A percentile compares a stretch with the other conserved stretches of the same genome.
Evolutionary conservation across 345 rosid genomes (phyloP).

Genomic region (Sapria himalayana): DNA sequence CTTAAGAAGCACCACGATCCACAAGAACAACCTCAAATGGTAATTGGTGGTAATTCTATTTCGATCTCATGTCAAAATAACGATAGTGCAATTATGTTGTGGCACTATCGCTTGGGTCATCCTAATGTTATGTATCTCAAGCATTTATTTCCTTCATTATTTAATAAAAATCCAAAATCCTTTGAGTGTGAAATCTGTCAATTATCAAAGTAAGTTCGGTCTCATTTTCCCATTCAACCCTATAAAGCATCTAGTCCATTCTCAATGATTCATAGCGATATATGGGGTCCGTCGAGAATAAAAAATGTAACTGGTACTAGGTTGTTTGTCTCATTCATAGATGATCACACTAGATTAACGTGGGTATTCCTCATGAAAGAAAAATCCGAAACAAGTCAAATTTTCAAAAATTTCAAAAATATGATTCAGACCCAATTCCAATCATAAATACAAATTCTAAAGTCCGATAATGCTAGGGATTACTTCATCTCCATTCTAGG

Average conservation of each 20-base stretch:
- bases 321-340: neutral
- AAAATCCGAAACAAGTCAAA: neutral
- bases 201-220: neutral
- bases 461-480: neutral
- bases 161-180: neutral
- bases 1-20: neutral
- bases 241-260: too few relatives aligned
- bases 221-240: too few relatives aligned
- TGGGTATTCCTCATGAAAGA: neutral
- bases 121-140: too few relatives aligned
- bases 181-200: neutral
- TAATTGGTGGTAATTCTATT: neutral
- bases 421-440: neutral
- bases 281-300: too few relatives aligned
- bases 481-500: neutral
- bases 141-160: too few relatives aligned
- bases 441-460: neutral
- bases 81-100: neutral
- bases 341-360: neutral
- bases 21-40: too few relatives aligned
- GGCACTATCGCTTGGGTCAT: too few relatives aligned
- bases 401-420: neutral
- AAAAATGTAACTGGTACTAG: too few relatives aligned
- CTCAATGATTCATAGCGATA: too few relatives aligned
- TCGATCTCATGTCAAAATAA: neutral